Evolutionary conservation across 2,329 filamentous ascomycete species (phyloP).

Genomic region (Erysiphe pulchra): DNA sequence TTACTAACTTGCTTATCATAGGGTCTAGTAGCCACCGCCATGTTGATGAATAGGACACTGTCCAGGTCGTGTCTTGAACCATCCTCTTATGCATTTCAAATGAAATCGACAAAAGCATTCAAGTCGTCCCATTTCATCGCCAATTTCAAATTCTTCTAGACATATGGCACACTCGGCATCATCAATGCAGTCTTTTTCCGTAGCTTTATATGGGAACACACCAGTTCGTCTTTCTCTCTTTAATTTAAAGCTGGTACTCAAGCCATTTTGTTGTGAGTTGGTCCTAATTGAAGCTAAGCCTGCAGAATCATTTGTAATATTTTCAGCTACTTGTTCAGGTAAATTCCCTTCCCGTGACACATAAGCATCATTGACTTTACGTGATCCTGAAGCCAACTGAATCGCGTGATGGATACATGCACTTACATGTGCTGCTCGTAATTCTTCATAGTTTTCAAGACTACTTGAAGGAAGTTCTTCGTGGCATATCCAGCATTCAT

Average conservation of each 20-base stretch:
- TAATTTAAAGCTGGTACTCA: neutral
- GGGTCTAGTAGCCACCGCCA: slow-evolving; percentile 3
- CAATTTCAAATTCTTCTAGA: slow-evolving; percentile 37
- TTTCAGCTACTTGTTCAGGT: neutral
- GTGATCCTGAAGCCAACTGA: slow-evolving; percentile 2
- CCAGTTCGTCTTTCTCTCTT: slow-evolving; percentile 22
- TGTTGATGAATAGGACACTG: slow-evolving; percentile 41
- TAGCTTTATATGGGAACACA: slow-evolving; percentile 37
- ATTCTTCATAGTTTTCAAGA: slow-evolving; percentile 25
- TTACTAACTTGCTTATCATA: neutral
- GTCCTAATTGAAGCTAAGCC: neutral
- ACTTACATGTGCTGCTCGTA: slow-evolving; percentile 32
- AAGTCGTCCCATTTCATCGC: slow-evolving; percentile 35
- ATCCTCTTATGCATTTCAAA: slow-evolving; percentile 29
- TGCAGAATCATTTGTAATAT: neutral
- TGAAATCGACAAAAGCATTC: slow-evolving; percentile 44
- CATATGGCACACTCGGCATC: slow-evolving; percentile 43
- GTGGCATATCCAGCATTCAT: slow-evolving; percentile 58
- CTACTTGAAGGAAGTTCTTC: slow-evolving; percentile 35
- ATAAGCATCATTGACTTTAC: neutral
- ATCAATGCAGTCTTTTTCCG: slow-evolving; percentile 43
- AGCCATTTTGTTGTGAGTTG: neutral
- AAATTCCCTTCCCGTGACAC: neutral
- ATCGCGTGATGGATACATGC: slow-evolving; percentile 20
- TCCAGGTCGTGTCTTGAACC: slow-evolving; percentile 36